Conservation (phyloP, 768 basidiomycete genomes). For the Tubosaeta brunneosetosa region DNA sequence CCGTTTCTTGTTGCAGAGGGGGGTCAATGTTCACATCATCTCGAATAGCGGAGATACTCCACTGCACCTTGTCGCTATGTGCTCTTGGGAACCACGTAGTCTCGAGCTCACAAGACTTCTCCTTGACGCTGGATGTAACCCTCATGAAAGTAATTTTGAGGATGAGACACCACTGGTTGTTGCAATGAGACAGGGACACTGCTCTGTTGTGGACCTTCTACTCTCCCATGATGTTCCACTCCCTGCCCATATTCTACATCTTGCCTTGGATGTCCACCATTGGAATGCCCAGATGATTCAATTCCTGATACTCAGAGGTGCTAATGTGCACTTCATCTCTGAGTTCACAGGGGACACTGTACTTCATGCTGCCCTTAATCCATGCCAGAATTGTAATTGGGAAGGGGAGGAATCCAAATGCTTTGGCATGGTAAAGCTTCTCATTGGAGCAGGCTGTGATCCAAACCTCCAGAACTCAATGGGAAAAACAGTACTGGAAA, state of each 20-base stretch:
- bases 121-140: slow-evolving; percentile 1
- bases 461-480: neutral
- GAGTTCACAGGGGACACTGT: neutral
- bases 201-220: neutral
- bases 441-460: neutral
- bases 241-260: neutral
- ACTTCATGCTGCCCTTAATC: neutral
- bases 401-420: neutral
- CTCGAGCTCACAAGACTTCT: slow-evolving; percentile 1
- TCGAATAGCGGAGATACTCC: neutral
- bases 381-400: neutral
- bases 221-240: neutral
- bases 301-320: neutral
- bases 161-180: neutral
- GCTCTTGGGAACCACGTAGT: neutral
- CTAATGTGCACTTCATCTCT: neutral
- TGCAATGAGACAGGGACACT: neutral
- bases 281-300: neutral
- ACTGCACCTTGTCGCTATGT: neutral
- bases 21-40: neutral
- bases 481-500: neutral
- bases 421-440: neutral
- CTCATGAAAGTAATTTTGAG: neutral
- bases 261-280: neutral
- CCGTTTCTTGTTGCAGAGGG: slow-evolving; percentile 3